Conservation (phyloP, 1,139 yeast genomes). For the Pichiaceae sp. region DNA sequence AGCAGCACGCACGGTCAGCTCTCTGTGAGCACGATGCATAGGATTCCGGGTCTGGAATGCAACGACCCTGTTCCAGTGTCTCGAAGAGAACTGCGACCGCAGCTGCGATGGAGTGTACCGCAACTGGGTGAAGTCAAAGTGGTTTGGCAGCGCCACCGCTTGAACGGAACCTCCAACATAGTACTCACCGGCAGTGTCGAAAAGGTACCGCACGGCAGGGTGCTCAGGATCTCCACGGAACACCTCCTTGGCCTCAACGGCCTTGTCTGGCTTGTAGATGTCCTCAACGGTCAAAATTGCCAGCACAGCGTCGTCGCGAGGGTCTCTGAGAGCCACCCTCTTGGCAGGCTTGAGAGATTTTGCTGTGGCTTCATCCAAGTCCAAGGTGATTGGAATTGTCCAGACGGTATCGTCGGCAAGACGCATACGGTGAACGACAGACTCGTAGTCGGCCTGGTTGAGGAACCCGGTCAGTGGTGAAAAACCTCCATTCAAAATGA, state of each 20-base stretch:
- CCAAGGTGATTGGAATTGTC: conserved; percentile 91
- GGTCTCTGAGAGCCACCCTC: conserved; percentile 68
- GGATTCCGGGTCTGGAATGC: conserved; percentile 99
- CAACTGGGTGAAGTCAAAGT: conserved; percentile 81
- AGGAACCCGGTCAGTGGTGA: conserved; percentile 88
- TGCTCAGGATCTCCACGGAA: conserved; percentile 97
- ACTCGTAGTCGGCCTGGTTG: conserved; percentile 68
- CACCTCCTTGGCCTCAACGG: conserved; percentile 70
- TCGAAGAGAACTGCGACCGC: conserved; percentile 69
- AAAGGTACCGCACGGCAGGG: conserved; percentile 77
- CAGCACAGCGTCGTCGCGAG: conserved; percentile 71
- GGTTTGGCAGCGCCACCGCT: conserved; percentile 78
- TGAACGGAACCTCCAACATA: conserved; percentile 85
- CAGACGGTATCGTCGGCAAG: conserved; percentile 72
- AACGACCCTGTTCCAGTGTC: conserved; percentile 86
- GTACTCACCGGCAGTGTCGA: conserved; percentile 68
- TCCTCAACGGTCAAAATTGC: conserved; percentile 79
- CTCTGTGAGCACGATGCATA: conserved; percentile 97
- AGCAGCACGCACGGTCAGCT: conserved; percentile 92
- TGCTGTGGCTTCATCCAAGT: conserved; percentile 53
- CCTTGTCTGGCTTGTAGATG: conserved; percentile 74
- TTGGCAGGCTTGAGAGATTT: conserved; percentile 42
- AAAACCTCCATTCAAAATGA: conserved; percentile 89
- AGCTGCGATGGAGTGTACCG: conserved; percentile 89
- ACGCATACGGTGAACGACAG: conserved; percentile 74